A percentile compares a stretch with the other conserved stretches of the same genome.
Evolutionary conservation across 768 basidiomycete genomes (phyloP).

Genomic region (Suillus spraguei): DNA sequence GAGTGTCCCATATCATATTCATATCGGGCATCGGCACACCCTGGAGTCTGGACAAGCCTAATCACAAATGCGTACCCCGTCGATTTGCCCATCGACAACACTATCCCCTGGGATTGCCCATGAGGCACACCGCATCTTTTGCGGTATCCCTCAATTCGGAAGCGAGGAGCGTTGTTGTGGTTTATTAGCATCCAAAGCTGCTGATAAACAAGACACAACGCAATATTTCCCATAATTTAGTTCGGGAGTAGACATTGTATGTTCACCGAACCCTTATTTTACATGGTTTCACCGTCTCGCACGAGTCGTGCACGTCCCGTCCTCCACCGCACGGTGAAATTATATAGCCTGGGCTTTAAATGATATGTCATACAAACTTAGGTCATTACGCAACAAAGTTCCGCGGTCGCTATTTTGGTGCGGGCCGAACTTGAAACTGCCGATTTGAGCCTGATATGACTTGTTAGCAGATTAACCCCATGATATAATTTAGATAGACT

Average conservation of each 20-base stretch:
- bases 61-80: too few species aligned
- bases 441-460: background rate
- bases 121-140: too few species aligned
- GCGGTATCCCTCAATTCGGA: background rate
- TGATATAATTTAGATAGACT: background rate
- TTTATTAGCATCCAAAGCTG: slow-evolving; percentile 11
- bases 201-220: background rate
- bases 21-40: too few species aligned
- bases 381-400: background rate
- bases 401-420: slow-evolving; percentile 6
- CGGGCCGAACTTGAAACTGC: background rate
- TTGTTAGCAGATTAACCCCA: background rate
- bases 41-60: too few species aligned
- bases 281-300: background rate
- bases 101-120: too few species aligned
- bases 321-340: background rate
- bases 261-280: background rate
- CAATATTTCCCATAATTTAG: background rate
- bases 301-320: background rate
- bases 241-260: background rate
- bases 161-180: slow-evolving; percentile 11
- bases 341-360: background rate
- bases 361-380: background rate
- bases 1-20: too few species aligned
- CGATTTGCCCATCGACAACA: too few species aligned